Percentiles rank a stretch among this genome's conserved stretches.
Evolutionary conservation across 148 eudicot genomes (phyloP).

Genomic region (Euryodendron excelsum): DNA sequence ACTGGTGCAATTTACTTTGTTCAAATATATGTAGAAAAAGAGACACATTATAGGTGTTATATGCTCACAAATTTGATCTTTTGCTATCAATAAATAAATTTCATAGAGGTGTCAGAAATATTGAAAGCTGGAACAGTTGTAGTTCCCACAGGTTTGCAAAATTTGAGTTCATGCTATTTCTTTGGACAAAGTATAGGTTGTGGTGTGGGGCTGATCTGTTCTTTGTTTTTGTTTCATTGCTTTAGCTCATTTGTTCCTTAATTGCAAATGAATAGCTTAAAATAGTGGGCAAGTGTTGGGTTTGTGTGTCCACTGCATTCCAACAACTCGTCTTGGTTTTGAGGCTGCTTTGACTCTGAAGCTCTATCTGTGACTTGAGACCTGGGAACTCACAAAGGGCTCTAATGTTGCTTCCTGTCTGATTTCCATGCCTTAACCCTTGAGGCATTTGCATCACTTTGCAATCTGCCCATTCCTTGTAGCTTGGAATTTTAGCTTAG

Average conservation of each 20-base stretch:
- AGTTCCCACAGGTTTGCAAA: not conserved
- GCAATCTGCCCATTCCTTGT: not conserved
- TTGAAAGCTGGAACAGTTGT: not conserved
- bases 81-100: not conserved
- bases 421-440: not conserved
- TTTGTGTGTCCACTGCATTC: not conserved
- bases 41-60: not conserved
- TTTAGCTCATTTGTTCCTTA: not conserved
- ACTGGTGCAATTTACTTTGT: not conserved
- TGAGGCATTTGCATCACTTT: not conserved
- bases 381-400: not conserved
- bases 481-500: not conserved
- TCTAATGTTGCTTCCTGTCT: not conserved
- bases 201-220: not conserved
- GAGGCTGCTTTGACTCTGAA: not conserved
- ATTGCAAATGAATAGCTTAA: not conserved
- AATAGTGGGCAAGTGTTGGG: not conserved
- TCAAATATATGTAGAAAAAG: constrained; percentile 1
- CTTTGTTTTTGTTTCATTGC: not conserved
- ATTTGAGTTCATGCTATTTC: not conserved
- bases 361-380: not conserved
- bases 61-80: not conserved
- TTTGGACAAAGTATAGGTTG: not conserved
- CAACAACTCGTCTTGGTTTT: not conserved
- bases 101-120: not conserved